These are phyloP conservation scores for Allium cepa DNA, from an alignment of 106 monocot species.

Conservation along the genomic window DNA sequence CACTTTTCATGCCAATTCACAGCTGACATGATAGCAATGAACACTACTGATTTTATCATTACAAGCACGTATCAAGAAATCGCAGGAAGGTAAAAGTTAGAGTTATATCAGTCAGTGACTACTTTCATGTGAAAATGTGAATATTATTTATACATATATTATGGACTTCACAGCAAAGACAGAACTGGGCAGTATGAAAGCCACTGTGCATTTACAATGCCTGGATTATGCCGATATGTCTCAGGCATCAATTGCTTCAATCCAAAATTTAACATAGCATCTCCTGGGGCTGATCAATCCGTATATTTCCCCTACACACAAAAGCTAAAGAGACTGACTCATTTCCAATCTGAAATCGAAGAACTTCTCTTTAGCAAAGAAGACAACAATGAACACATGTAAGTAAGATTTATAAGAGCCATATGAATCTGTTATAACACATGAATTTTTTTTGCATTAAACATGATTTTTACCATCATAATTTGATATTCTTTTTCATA, in stretches of 20 bases:
- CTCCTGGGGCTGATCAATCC: conserved; percentile 90
- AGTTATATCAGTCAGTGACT: background rate
- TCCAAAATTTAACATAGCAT: conserved; percentile 97
- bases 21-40: conserved; percentile 92
- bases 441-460: too few species aligned
- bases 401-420: background rate
- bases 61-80: conserved; percentile 99
- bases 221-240: conserved; percentile 78
- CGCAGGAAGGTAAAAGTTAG: conserved; percentile 53
- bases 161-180: conserved; percentile 52
- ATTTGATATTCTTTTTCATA: too few species aligned
- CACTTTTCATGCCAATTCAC: conserved; percentile 98
- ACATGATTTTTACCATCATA: too few species aligned
- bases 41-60: conserved; percentile 88
- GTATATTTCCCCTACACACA: conserved; percentile 94
- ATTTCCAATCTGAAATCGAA: conserved; percentile 18
- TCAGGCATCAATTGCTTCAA: conserved; percentile 79
- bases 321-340: conserved; percentile 63
- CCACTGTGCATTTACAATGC: conserved; percentile 79
- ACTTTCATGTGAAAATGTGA: background rate
- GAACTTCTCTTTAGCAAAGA: conserved; percentile 4
- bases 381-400: conserved; percentile 11
- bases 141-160: background rate
- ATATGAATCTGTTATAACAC: too few species aligned
- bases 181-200: conserved; percentile 91